Conservation (phyloP, 169 alveolate species). For the Neospora caninum region DNA sequence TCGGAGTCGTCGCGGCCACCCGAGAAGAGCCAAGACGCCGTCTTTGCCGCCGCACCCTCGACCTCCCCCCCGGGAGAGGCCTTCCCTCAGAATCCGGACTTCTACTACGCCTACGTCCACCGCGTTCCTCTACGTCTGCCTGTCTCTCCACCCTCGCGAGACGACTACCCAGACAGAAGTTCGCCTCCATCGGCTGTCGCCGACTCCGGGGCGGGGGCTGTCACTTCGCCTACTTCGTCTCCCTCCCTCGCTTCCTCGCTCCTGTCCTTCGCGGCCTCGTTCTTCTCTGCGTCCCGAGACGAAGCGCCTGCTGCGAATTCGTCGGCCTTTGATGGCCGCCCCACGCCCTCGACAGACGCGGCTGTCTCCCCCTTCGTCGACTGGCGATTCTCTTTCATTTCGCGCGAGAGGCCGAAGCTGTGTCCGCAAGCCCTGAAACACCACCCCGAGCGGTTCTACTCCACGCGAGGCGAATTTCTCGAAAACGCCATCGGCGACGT, state of each 20-base stretch:
- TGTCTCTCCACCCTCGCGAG: background rate
- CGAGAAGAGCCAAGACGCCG: background rate
- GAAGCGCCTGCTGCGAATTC: background rate
- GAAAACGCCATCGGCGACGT: background rate
- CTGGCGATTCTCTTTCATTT: conserved; percentile 2
- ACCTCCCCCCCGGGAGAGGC: conserved; percentile 6
- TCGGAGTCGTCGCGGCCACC: background rate
- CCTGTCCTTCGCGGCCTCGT: background rate
- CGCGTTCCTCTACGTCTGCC: background rate
- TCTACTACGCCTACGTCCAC: conserved; percentile 5
- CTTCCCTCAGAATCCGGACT: background rate
- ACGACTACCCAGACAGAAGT: too few relatives aligned
- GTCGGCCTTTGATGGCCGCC: too few relatives aligned
- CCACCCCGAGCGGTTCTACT: background rate
- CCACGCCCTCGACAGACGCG: background rate
- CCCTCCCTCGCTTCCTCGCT: background rate
- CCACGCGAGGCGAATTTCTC: background rate
- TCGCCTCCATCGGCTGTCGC: too few relatives aligned
- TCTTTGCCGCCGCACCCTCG: background rate
- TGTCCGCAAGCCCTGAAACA: background rate
- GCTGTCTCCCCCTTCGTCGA: background rate
- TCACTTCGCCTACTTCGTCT: background rate
- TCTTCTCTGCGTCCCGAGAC: background rate
- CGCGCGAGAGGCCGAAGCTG: background rate
- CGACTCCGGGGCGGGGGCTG: too few relatives aligned